Percentiles rank a stretch among this genome's conserved stretches.
Evolutionary conservation across 2,329 filamentous ascomycete genomes (phyloP).

Genomic region (Phyllosticta ampelicida): DNA sequence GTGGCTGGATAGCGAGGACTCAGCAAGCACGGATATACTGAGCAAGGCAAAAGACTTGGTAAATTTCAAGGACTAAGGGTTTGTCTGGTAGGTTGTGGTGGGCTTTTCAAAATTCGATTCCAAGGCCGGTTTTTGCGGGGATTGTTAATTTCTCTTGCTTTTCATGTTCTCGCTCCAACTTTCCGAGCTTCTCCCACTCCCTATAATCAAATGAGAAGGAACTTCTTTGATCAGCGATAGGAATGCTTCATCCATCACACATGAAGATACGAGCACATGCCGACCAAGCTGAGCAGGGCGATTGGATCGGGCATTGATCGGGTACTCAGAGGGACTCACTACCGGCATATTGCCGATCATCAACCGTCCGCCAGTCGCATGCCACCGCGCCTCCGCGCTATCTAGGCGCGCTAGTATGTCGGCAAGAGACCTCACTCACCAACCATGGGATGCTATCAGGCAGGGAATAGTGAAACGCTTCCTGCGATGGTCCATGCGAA

Average conservation of each 20-base stretch:
- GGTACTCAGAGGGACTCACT: neutral
- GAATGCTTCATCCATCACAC: too few species aligned
- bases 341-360: neutral
- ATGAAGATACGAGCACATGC: too few species aligned
- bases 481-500: neutral
- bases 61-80: neutral
- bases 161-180: too few species aligned
- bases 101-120: too few species aligned
- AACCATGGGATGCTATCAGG: neutral
- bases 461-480: neutral
- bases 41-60: neutral
- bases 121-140: too few species aligned
- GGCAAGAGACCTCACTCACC: neutral
- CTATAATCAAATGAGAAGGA: too few species aligned
- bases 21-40: neutral
- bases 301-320: neutral
- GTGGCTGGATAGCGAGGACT: constrained; percentile 36
- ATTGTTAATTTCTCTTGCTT: too few species aligned
- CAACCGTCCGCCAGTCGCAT: neutral
- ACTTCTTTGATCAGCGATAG: too few species aligned
- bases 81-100: neutral
- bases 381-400: neutral
- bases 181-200: too few species aligned
- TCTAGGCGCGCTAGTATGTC: neutral
- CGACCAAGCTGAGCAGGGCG: too few species aligned